phyloP scores from a whole-genome alignment of 2,329 filamentous ascomycete genomes.

The Hypoxylon sp. region DNA sequence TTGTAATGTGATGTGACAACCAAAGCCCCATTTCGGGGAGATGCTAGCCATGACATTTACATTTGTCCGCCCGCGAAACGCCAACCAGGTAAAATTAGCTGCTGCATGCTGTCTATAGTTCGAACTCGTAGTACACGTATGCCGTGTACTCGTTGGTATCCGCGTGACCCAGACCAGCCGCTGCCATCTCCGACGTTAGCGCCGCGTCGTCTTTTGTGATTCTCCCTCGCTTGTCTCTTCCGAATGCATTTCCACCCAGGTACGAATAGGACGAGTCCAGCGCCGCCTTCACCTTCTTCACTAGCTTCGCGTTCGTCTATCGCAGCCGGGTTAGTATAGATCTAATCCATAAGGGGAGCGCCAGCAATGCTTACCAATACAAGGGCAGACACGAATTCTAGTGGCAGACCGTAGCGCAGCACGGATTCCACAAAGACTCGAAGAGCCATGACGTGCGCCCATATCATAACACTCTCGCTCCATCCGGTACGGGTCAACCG shows the following conservation, averaged over 20 bases:
- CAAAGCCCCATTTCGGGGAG: conserved; percentile 19
- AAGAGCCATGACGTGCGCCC: conserved; percentile 91
- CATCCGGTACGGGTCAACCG: conserved; percentile 91
- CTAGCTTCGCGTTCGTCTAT: conserved; percentile 85
- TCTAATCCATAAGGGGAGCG: background rate
- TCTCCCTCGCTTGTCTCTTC: conserved; percentile 92
- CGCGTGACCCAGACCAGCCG: conserved; percentile 73
- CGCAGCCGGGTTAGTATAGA: conserved; percentile 10
- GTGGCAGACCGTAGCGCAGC: conserved; percentile 91
- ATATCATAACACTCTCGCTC: conserved; percentile 96
- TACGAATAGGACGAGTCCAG: conserved; percentile 91
- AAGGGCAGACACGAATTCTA: conserved; percentile 89
- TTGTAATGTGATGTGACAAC: conserved; percentile 33
- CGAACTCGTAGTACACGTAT: conserved; percentile 97
- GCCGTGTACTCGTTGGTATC: conserved; percentile 91
- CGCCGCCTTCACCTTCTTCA: conserved; percentile 82
- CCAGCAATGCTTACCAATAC: conserved; percentile 76
- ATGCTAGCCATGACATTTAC: conserved; percentile 39
- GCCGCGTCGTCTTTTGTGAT: conserved; percentile 90
- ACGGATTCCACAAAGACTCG: conserved; percentile 98
- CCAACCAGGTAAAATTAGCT: conserved; percentile 34
- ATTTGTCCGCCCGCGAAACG: conserved; percentile 35
- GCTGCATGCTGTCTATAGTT: conserved; percentile 65
- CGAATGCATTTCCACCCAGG: conserved; percentile 93
- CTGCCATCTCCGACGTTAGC: conserved; percentile 85